These are phyloP conservation scores for Parathielavia appendiculata DNA, from an alignment of 495 filamentous ascomycete species.

Conservation along the genomic window DNA sequence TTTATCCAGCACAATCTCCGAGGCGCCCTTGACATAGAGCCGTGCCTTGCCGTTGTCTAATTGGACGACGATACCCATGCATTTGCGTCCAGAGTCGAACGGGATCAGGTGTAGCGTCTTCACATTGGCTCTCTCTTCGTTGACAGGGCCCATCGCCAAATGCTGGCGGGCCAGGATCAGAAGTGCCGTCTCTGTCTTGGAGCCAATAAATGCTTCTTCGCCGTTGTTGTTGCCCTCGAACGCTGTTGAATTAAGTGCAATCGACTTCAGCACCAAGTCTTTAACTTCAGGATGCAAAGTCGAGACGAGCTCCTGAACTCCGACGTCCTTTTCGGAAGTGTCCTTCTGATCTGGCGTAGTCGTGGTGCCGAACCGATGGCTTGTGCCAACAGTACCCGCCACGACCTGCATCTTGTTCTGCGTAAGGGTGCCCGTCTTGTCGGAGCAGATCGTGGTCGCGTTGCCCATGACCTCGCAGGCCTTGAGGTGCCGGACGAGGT, in stretches of 20 bases:
- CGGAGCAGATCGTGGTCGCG: conserved; percentile 91
- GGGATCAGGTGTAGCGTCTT: conserved; percentile 69
- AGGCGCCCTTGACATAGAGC: conserved; percentile 83
- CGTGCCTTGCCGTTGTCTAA: conserved; percentile 59
- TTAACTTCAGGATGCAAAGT: conserved; percentile 55
- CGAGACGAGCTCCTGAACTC: conserved; percentile 30
- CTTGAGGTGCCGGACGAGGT: conserved; percentile 81
- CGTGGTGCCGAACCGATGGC: conserved; percentile 54
- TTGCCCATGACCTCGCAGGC: conserved; percentile 99
- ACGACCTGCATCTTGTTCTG: conserved; percentile 91
- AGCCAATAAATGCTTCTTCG: conserved; percentile 69
- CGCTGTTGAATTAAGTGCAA: conserved; percentile 81
- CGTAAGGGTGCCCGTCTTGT: conserved; percentile 95
- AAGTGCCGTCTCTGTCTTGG: conserved; percentile 85
- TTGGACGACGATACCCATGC: conserved; percentile 77
- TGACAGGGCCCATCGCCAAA: conserved; percentile 68
- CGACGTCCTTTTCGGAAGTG: conserved; percentile 24
- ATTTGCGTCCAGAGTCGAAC: conserved; percentile 83
- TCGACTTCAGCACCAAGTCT: conserved; percentile 64
- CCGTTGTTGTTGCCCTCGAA: conserved; percentile 79
- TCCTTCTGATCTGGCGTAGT: conserved; percentile 9
- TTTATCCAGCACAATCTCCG: conserved; percentile 72
- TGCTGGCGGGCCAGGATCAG: conserved; percentile 68
- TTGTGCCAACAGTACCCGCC: conserved; percentile 66
- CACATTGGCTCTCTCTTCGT: conserved; percentile 64